Base-by-base conservation (phyloP, 371 early-diverging fungal species). In the Coemansia sp. region DNA sequence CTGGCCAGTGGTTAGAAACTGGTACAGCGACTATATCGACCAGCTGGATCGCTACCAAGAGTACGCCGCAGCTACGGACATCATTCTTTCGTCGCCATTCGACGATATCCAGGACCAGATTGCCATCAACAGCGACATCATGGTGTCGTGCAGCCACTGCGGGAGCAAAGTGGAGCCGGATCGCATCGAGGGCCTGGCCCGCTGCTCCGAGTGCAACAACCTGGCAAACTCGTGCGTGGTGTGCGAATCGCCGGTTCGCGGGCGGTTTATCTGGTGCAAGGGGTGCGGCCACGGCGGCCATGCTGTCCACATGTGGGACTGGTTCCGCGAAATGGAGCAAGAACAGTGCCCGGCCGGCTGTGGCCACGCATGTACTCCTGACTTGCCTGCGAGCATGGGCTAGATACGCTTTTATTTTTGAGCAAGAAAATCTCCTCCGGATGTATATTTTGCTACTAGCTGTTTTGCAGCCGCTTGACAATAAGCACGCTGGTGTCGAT, bases 401-500 rank as follows among this genome's bases (percentile, higher is more conserved):
- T 24, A 24, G 24, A 24, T 24, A 24, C 24, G 24, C 24, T 37
- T 37, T 9, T 37, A 5, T 5, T 37, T 37, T 37, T 37, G 5
- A 37, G 37, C 37, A 37, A 37, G 9, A 37, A 37, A 9, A 5
- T 9, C 9, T 37, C 5, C 9, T 37, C 37, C 9, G 37, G 9
- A 37, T 37, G 9, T 37, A 37, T 37, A 7, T 16, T 5, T 55
- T 37, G 31, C 8, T 46, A 63, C 39, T 60, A 44, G 33, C 11
- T 37, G 34, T 37, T 44, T 78, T 88, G 87, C 60, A 90, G 69
- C 49, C 85, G 83, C 68, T 84, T 84, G 52, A 90, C 86, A 60
- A 90, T 85, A 69, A 87, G 82, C 64, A 87, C 66, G 69, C 84
- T 84, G 64, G 88, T 86, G 78, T 92, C 92, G 39, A 92, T 79